Evolutionary conservation across 2,329 filamentous ascomycete species (phyloP).

Genomic region (Xylaria sp.): DNA sequence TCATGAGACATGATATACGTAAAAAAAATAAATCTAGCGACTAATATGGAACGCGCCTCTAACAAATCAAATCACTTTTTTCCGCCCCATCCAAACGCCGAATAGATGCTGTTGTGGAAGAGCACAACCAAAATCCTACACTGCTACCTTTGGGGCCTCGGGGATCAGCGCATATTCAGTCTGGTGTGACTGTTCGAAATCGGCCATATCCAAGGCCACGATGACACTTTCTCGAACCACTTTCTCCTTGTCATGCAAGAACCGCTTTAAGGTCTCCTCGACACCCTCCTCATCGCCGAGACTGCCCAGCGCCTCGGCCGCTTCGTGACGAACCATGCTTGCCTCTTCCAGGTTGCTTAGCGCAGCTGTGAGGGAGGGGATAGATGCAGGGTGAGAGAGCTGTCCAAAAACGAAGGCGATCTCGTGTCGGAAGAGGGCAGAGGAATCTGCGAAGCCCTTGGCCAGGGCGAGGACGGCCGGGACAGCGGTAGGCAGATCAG

Average conservation of each 20-base stretch:
- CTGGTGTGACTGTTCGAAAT: conserved; percentile 89
- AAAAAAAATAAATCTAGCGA: neutral
- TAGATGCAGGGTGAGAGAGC: conserved; percentile 93
- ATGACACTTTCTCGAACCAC: conserved; percentile 95
- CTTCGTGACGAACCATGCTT: conserved; percentile 97
- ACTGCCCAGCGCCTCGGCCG: conserved; percentile 92
- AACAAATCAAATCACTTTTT: conserved; percentile 31
- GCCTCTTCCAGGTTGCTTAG: conserved; percentile 81
- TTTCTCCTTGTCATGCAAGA: conserved; percentile 87
- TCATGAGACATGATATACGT: conserved; percentile 19
- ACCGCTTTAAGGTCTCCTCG: conserved; percentile 80
- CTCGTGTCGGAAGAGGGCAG: conserved; percentile 94
- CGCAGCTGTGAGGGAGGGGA: conserved; percentile 81
- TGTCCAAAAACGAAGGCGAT: conserved; percentile 99
- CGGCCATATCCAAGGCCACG: conserved; percentile 96
- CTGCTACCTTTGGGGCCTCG: conserved; percentile 54
- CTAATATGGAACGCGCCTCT: neutral
- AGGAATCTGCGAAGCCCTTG: conserved; percentile 81
- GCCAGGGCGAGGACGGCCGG: conserved; percentile 88
- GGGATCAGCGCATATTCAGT: conserved; percentile 92
- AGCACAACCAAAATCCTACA: conserved; percentile 26
- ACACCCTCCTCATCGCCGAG: conserved; percentile 93
- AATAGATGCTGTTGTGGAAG: conserved; percentile 23
- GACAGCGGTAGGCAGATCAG: conserved; percentile 85
- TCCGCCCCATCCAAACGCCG: conserved; percentile 33